Base-by-base conservation (phyloP, 257 asterid genomes). In the Nicotiana obtusifolia region DNA sequence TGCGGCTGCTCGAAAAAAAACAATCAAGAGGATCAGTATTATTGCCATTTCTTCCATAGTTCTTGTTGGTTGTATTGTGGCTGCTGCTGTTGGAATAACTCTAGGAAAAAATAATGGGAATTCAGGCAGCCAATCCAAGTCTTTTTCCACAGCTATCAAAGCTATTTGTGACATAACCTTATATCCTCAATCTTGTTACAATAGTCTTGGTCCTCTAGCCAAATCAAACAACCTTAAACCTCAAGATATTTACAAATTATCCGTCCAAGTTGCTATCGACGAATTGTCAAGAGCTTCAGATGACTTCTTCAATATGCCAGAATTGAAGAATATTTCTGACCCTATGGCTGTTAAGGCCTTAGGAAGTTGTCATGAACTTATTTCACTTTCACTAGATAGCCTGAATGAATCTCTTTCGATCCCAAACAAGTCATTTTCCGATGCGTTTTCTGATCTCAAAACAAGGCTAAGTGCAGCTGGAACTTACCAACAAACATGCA, bases 151-250 rank as follows among this genome's bases (percentile, higher is more conserved):
- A 24, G 22, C 89, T 5, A 54, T 88, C 62, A 88, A 83, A 57
- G 83, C 90, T 14, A 28, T 80, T 11, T 90, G 93, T 64, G 81
- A 84, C 59, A 53, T 37, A 9, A 88, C 91, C 1, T 64, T 84
- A 67, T 86, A 88, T 30, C 93, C 90, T 0, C 89, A 87, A 20
- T 82, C 92, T 3, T 87, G 93, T 65, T 86, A 83, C 85, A 71
- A 10, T 56, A 88, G 87, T 66, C 83, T 90, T 9, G 81, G 82
- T 7, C 89, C 89, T 8, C 54, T 86, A 64, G 81, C 80, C 4
- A 78, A 78, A 20, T 88, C 91, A 15, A 81, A 69, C 26, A 75
- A 83, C 30, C n/a, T 88, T 22, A 68, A 47, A 13, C 87, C 89
- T 7, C 84, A 88, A 52, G 90, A 87, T 11, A 78, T 90, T 71